Base-by-base conservation (phyloP, 805 yeast species). In the Monosporozyma yasuniensis region DNA sequence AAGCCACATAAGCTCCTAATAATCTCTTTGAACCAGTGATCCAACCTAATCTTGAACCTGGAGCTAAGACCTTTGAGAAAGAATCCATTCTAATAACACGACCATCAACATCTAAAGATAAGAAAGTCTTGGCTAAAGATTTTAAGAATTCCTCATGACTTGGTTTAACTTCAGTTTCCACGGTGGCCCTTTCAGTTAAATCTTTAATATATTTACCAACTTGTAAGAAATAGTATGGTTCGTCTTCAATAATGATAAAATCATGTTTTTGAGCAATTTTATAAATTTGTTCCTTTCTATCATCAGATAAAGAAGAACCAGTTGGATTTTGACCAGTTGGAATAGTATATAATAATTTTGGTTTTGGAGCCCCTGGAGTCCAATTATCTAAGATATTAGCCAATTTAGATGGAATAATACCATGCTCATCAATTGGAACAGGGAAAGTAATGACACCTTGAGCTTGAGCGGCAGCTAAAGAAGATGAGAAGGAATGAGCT, bases 321-420 rank as follows among this genome's bases (percentile, higher is more conserved):
- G 97, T 90, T 55, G 99, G 99, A 76, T 91, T 91, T 73, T 93
- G 98, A 54, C 99, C 99, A 8, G 98, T 93, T 56, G 93, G 84
- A 60, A 91, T 87, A 39, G 93, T 82, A 78, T 93, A 93, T 59
- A 91, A 74, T 52, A 91, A 72, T 68, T 84, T 88, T 57, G 98
- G 98, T 68, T 81, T 81, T 54, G 82, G 80, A 47, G 66, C 62
- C 42, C 65, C 70, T 39, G 76, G 82, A 12, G 74, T 74, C 97
- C 97, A 90, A 63, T 76, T 72, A 53, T 74, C 77, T 60, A 91
- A 70, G 47, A 82, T 67, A 10, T 65, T 58, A 37, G 74, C 90
- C 49, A 91, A 72, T 46, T 78, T 77, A 52, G 79, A 83, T 12
- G 96, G 95, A 47, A 83, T 68, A 47, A 88, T 75, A 54, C 98